Percentiles rank a stretch among this genome's conserved stretches.
These are phyloP conservation scores for Termitomyces sp. DNA, from an alignment of 768 basidiomycete species.

Conservation along the genomic window DNA sequence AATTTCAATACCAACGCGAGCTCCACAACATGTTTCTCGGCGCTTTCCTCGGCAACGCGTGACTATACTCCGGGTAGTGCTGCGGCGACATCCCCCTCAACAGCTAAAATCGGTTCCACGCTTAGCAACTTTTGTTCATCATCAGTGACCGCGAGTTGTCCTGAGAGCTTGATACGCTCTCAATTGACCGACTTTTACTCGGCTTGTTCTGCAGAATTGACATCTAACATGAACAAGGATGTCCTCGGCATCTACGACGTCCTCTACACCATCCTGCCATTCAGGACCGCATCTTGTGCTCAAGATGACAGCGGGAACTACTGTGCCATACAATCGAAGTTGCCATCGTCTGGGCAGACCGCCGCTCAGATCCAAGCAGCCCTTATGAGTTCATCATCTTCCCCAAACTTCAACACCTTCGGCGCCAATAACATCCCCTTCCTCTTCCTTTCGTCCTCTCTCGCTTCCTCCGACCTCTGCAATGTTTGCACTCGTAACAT, in stretches of 20 bases:
- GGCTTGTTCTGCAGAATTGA: constrained; percentile 69
- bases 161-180: constrained; percentile 48
- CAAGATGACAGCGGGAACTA: constrained; percentile 67
- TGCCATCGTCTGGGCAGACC: constrained; percentile 20
- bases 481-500: constrained; percentile 75
- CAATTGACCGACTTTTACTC: constrained; percentile 66
- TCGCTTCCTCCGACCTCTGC: constrained; percentile 58
- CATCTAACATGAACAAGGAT: constrained; percentile 32
- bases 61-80: constrained; percentile 46
- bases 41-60: constrained; percentile 56
- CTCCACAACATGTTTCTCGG: constrained; percentile 54
- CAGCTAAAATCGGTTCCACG: constrained; percentile 42
- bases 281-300: constrained; percentile 65
- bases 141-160: constrained; percentile 42
- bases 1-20: constrained; percentile 54
- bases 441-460: constrained; percentile 62
- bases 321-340: constrained; percentile 53
- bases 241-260: constrained; percentile 74
- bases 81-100: constrained; percentile 29
- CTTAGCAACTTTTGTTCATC: constrained; percentile 52
- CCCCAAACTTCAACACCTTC: constrained; percentile 56
- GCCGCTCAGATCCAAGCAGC: constrained; percentile 21
- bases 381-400: constrained; percentile 24
- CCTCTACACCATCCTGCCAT: constrained; percentile 65
- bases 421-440: constrained; percentile 63